Evolutionary conservation across 2,329 filamentous ascomycete genomes (phyloP).

Genomic region (Juglanconis sp.): DNA sequence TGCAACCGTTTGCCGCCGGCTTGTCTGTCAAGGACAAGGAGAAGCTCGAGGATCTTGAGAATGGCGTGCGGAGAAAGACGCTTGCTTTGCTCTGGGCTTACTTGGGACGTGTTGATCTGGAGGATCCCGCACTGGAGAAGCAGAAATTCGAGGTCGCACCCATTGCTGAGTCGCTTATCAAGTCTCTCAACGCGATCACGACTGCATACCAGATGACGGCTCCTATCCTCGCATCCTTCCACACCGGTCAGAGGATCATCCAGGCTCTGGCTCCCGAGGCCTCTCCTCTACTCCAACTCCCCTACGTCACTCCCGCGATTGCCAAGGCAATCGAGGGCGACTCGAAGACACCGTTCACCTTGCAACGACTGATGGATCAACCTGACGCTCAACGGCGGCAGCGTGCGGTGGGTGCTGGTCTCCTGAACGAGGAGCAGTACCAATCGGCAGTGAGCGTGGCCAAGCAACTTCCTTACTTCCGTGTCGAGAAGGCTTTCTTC

Average conservation of each 20-base stretch:
- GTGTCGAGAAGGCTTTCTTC: slow-evolving; percentile 92
- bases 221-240: slow-evolving; percentile 79
- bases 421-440: slow-evolving; percentile 76
- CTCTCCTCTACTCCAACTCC: slow-evolving; percentile 88
- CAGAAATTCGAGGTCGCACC: slow-evolving; percentile 89
- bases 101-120: slow-evolving; percentile 80
- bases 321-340: slow-evolving; percentile 69
- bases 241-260: slow-evolving; percentile 79
- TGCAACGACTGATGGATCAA: slow-evolving; percentile 87
- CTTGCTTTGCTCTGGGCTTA: slow-evolving; percentile 93
- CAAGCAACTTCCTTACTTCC: slow-evolving; percentile 77
- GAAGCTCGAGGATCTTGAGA: slow-evolving; percentile 76
- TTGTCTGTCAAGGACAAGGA: slow-evolving; percentile 72
- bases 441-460: slow-evolving; percentile 71
- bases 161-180: slow-evolving; percentile 78
- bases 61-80: slow-evolving; percentile 76
- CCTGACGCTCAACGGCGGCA: slow-evolving; percentile 71
- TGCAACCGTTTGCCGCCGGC: slow-evolving; percentile 49
- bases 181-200: slow-evolving; percentile 81
- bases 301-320: slow-evolving; percentile 71
- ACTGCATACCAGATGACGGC: slow-evolving; percentile 82
- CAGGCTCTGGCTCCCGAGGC: slow-evolving; percentile 82
- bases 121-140: slow-evolving; percentile 71
- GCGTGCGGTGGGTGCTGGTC: slow-evolving; percentile 65
- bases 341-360: slow-evolving; percentile 68